Evolutionary conservation across 768 basidiomycete genomes (phyloP).

Genomic region (Boletus tomentosulus): DNA sequence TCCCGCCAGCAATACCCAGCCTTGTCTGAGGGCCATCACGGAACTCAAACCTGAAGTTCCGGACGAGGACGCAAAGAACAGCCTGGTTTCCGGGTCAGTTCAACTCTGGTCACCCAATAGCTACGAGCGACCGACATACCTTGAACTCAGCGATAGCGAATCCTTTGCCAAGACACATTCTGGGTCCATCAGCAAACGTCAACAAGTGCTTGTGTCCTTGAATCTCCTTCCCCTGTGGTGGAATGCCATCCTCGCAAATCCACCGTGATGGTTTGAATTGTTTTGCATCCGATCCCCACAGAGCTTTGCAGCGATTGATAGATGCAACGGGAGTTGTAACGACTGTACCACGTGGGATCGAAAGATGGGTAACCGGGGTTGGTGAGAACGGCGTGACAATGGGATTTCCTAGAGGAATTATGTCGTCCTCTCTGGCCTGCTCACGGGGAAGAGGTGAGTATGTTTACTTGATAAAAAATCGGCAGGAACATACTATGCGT

Average conservation of each 20-base stretch:
- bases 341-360: neutral
- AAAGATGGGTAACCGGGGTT: neutral
- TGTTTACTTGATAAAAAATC: neutral
- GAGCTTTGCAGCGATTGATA: conserved; percentile 44
- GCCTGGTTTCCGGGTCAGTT: neutral
- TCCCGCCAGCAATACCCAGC: neutral
- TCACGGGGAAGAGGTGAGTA: neutral
- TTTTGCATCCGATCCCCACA: conserved; percentile 60
- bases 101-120: neutral
- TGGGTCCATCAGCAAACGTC: conserved; percentile 50
- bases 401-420: neutral
- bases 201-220: conserved; percentile 49
- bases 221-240: conserved; percentile 34
- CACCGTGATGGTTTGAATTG: conserved; percentile 62
- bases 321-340: conserved; percentile 32
- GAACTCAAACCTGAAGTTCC: neutral
- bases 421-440: neutral
- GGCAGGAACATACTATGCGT: conserved; percentile 10
- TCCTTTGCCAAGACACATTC: conserved; percentile 45
- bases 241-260: conserved; percentile 36
- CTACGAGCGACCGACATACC: conserved; percentile 8
- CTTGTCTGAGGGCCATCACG: neutral
- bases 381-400: neutral
- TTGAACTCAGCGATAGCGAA: conserved; percentile 42
- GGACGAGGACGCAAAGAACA: neutral